Evolutionary conservation across 352 stramenopile genomes (phyloP).

Genomic region (Pelagophyceae sp.): DNA sequence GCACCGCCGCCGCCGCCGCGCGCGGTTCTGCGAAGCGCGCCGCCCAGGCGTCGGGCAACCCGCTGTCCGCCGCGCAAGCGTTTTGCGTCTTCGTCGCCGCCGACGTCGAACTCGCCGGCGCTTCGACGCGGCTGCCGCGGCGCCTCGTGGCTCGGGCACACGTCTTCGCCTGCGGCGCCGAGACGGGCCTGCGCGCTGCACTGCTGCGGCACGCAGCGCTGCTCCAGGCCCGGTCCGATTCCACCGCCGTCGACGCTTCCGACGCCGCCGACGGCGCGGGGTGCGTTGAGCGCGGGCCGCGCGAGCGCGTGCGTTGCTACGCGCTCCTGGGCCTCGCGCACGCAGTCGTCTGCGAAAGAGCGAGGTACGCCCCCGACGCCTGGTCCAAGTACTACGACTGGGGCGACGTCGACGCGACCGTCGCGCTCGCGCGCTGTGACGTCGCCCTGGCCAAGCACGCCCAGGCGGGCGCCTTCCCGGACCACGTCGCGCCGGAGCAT

Average conservation of each 20-base stretch:
- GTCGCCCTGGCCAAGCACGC: slow-evolving; percentile 78
- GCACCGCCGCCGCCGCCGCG: slow-evolving; percentile 47
- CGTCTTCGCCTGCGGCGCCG: slow-evolving; percentile 94
- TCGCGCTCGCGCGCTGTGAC: slow-evolving; percentile 94
- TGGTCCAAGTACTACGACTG: slow-evolving; percentile 99
- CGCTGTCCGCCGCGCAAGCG: neutral
- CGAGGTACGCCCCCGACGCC: slow-evolving; percentile 92
- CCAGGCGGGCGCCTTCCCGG: slow-evolving; percentile 58
- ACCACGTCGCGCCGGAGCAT: slow-evolving; percentile 83
- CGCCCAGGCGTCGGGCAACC: slow-evolving; percentile 26
- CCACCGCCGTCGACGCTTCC: slow-evolving; percentile 70
- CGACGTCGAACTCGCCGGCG: slow-evolving; percentile 71
- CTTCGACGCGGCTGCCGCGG: slow-evolving; percentile 74
- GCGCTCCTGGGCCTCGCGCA: slow-evolving; percentile 96
- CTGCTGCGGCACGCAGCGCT: slow-evolving; percentile 90
- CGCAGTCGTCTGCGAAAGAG: slow-evolving; percentile 90
- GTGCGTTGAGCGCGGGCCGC: slow-evolving; percentile 49
- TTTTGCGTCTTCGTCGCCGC: slow-evolving; percentile 93
- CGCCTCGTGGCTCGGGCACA: slow-evolving; percentile 90
- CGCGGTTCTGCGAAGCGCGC: slow-evolving; percentile 14
- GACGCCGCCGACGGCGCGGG: slow-evolving; percentile 64
- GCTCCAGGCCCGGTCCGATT: slow-evolving; percentile 75
- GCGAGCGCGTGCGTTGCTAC: slow-evolving; percentile 79
- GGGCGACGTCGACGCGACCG: slow-evolving; percentile 92
- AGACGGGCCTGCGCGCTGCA: slow-evolving; percentile 91